phyloP scores from a whole-genome alignment of 352 stramenopile species.

The Phytophthora pini region DNA sequence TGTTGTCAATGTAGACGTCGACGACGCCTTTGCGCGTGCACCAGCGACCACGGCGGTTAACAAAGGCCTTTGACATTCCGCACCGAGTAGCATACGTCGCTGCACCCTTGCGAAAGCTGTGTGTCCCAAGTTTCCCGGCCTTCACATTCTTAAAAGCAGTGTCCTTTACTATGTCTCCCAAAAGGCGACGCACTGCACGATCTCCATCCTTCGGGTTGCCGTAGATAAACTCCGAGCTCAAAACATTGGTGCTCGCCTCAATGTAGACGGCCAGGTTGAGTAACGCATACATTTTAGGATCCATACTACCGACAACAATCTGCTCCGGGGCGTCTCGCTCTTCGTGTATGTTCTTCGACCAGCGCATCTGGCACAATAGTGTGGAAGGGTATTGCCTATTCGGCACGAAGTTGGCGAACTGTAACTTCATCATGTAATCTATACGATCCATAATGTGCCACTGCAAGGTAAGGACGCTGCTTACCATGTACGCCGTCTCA shows the following conservation, averaged over 20 bases:
- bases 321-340: background rate
- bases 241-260: background rate
- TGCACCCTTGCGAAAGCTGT: constrained; percentile 5
- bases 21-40: constrained; percentile 7
- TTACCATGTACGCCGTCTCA: background rate
- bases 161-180: background rate
- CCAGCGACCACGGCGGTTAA: constrained; percentile 15
- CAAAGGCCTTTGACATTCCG: constrained; percentile 15
- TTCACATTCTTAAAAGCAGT: no score
- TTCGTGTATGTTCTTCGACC: background rate
- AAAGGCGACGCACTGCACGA: constrained; percentile 9
- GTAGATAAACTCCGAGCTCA: background rate
- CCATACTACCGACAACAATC: background rate
- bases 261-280: background rate
- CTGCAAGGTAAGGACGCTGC: background rate
- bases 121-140: background rate
- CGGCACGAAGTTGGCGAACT: background rate
- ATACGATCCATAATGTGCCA: background rate
- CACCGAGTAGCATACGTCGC: constrained; percentile 17
- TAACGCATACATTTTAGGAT: background rate
- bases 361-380: background rate
- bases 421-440: background rate
- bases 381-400: background rate
- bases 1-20: no score
- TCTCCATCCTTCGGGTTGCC: background rate